Evolutionary conservation across 768 basidiomycete genomes (phyloP), one percentile per base, ranked within the genome.

Genomic region (Mycena sanguinolenta): DNA sequence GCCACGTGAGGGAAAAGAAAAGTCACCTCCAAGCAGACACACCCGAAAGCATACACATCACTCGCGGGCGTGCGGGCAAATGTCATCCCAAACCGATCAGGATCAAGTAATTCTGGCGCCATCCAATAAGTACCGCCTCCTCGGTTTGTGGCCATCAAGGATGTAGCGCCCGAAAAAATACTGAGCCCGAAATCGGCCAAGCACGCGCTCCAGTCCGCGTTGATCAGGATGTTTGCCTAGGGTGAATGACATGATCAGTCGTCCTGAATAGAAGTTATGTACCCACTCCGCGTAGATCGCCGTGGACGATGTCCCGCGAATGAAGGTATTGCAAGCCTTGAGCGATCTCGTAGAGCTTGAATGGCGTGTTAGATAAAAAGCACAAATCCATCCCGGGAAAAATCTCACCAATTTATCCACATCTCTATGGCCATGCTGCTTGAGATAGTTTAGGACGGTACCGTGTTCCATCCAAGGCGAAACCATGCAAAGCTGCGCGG

Each of bases 11-110:
- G 34, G 13, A 2, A 36, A 23, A 27, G 12, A 36, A 23, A 21
- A 17, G 21, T 19, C 23, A 66, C 64, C 59, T 71, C 70, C 2
- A 65, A 17, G 58, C 70, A 71, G 25, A 66, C 52, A 61, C 70
- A 65, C 2, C 42, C 70, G 38, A 66, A 66, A 14, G 64, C 63
- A 49, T 66, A 71, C 17, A 71, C 58, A 34, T 71, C 70, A n/a
- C 28, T 67, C 12, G 70, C 63, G 9, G 49, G 36, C 6, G 63
- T 71, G 4, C 64, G 65, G 16, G n/a, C 14, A 46, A 46, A 46
- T n/a, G 21, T 21, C 2, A 46, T 14, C 19, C 44, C 44, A n/a
- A 46, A 46, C 19, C 44, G 19, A 21, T n/a, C 19, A n/a, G 44
- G 44, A 46, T 46, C 44, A 46, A 46, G 44, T 46, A 46, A 46